Conservation (phyloP, 495 filamentous ascomycete species). For the Baudoinia panamericana region DNA sequence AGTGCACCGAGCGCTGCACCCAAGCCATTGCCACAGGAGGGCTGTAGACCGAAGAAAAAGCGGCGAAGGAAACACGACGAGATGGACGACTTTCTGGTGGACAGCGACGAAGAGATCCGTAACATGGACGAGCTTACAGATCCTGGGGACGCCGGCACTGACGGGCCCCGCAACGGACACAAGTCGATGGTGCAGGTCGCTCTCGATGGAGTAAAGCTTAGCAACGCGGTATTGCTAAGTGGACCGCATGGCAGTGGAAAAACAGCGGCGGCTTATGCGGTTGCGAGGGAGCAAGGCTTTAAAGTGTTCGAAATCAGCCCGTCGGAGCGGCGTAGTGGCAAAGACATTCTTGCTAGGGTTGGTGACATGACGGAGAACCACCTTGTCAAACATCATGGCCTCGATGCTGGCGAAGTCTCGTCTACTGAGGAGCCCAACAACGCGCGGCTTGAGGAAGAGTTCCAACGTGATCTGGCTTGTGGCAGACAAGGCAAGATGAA, state of each 20-base stretch:
- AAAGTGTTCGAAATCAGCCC: conserved; percentile 93
- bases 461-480: conserved; percentile 43
- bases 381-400: conserved; percentile 50
- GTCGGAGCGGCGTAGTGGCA: conserved; percentile 67
- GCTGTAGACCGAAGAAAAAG: conserved; percentile 42
- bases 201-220: conserved; percentile 34
- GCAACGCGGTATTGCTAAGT: conserved; percentile 66
- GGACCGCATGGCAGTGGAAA: conserved; percentile 88
- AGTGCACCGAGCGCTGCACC: conserved; percentile 29
- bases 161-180: conserved; percentile 27
- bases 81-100: conserved; percentile 74
- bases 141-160: conserved; percentile 42
- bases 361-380: conserved; percentile 97
- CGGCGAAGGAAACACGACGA: conserved; percentile 54
- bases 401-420: conserved; percentile 11
- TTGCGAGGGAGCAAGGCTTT: conserved; percentile 89
- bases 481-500: conserved; percentile 65
- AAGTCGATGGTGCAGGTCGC: conserved; percentile 54
- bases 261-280: conserved; percentile 81
- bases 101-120: conserved; percentile 65
- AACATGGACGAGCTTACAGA: conserved; percentile 64
- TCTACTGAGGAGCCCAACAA: conserved; percentile 23
- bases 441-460: conserved; percentile 12
- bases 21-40: conserved; percentile 22
- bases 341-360: conserved; percentile 80